Evolutionary conservation across 768 basidiomycete genomes (phyloP).

Genomic region (Lactifluus subvellereus): DNA sequence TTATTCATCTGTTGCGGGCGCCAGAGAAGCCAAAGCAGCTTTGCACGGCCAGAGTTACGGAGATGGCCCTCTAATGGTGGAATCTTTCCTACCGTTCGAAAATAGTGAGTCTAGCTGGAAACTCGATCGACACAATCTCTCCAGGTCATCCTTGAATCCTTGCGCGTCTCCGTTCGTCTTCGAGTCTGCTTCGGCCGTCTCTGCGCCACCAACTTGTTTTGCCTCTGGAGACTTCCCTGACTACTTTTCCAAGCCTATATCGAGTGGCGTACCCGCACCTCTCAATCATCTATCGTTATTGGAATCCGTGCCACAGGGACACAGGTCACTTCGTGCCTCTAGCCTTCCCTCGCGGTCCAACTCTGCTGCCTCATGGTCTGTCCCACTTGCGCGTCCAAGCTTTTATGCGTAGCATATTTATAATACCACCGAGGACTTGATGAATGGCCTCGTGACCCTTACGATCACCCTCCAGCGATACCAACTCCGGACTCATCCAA

Average conservation of each 20-base stretch:
- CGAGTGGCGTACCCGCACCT: not conserved
- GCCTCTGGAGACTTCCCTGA: constrained; percentile 7
- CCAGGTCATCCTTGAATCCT: constrained; percentile 32
- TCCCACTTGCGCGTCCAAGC: not conserved
- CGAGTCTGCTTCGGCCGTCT: not conserved
- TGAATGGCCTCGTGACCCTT: not conserved
- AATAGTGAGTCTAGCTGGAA: constrained; percentile 6
- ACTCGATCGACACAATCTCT: constrained; percentile 21
- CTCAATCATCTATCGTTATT: not conserved
- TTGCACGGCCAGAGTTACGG: constrained; percentile 61
- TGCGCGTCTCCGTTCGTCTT: constrained; percentile 31
- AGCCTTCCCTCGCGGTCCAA: constrained; percentile 19
- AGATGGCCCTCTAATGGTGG: constrained; percentile 37
- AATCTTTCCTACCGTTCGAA: constrained; percentile 30
- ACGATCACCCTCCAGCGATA: constrained; percentile 9
- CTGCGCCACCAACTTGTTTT: constrained; percentile 23
- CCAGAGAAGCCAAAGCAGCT: constrained; percentile 58
- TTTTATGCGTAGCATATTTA: not conserved
- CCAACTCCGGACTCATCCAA: not conserved
- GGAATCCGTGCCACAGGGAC: not conserved
- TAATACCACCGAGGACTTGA: not conserved
- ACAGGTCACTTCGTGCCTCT: constrained; percentile 21
- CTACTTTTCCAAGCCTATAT: constrained; percentile 15
- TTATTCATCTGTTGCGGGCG: constrained; percentile 47
- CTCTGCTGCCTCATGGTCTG: constrained; percentile 19